Evolutionary conservation across 345 rosid genomes (phyloP), one percentile per base, ranked within the genome.

Genomic region (Sonneratia caseolaris): DNA sequence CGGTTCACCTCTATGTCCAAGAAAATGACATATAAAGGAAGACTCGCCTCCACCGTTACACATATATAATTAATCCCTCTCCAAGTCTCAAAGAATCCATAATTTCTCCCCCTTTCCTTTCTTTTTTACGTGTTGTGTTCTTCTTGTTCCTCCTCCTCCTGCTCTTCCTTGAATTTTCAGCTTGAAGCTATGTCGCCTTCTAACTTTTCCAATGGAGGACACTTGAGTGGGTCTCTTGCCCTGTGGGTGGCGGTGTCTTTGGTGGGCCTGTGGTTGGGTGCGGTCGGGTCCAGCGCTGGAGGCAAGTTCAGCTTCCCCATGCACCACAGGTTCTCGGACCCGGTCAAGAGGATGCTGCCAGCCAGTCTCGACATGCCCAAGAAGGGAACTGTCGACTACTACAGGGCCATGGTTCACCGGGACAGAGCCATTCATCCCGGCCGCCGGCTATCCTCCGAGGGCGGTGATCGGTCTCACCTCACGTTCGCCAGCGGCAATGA

Each of bases 271-370:
- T 21, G 49, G 37, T 18, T 71, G 59, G 42, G 43, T 40, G n/a
- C 15, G 19, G 5, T 1, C 68, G 3, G 74, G 38, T 71, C 24
- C 68, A 42, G 37, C 19, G 88, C 84, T 3, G 78, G 76, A 40
- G 86, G 84, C 21, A 90, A 85, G 6, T 86, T 86, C 75, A 97
- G 89, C 53, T 91, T 89, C 49, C 84, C 82, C 67, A 75, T 93
- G 72, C 96, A 88, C 69, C 93, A 93, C 77, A 84, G 94, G 38
- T 89, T 73, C 73, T 91, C 98, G 35, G 97, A 91, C 80, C 85
- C 85, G 45, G 88, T 93, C 14, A 81, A 80, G 69, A 84, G 83
- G 18, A 76, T 86, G 74, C 79, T 91, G 3, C 45, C 45, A 4
- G 76, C 83, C 19, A 82, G 75, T 1, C 86, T 85, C 18, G 75